Conservation (phyloP, 371 early-diverging fungal genomes). For the Dipsacomyces acuminosporus region DNA sequence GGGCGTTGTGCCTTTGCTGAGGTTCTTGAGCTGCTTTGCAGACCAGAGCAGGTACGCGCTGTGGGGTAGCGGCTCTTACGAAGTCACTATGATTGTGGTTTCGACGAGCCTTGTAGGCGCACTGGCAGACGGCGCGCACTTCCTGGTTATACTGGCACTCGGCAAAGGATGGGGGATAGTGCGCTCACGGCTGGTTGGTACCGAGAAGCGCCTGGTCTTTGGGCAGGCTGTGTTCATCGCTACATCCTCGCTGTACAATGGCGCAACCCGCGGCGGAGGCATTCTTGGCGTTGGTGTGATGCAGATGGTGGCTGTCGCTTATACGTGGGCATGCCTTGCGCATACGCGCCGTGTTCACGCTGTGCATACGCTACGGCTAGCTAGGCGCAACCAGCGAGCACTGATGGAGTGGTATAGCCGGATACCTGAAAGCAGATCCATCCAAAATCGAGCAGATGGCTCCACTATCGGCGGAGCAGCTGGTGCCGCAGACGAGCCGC, state of each 20-base stretch:
- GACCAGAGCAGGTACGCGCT: constrained; percentile 33
- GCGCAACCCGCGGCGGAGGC: constrained; percentile 39
- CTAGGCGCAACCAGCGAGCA: constrained; percentile 30
- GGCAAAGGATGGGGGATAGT: constrained; percentile 43
- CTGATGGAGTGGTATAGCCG: constrained; percentile 18
- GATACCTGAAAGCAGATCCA: too few species aligned
- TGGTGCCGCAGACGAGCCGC: too few species aligned
- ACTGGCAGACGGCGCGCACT: constrained; percentile 35
- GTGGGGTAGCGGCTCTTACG: constrained; percentile 34
- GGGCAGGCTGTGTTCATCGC: constrained; percentile 25
- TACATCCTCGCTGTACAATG: constrained; percentile 33
- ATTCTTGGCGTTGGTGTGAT: constrained; percentile 31
- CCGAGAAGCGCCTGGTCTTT: constrained; percentile 35
- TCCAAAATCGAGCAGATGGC: too few species aligned
- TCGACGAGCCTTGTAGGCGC: constrained; percentile 41
- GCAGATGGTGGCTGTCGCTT: constrained; percentile 9
- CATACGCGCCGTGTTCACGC: constrained; percentile 34
- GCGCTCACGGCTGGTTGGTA: constrained; percentile 31
- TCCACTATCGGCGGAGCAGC: too few species aligned
- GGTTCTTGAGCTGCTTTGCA: constrained; percentile 33
- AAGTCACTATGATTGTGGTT: constrained; percentile 33
- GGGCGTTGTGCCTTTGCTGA: constrained; percentile 27
- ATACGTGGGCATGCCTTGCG: constrained; percentile 20
- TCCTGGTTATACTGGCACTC: constrained; percentile 26
- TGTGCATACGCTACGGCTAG: constrained; percentile 30